Conservation (phyloP, 768 basidiomycete species). For the Mrakia gelida region DNA sequence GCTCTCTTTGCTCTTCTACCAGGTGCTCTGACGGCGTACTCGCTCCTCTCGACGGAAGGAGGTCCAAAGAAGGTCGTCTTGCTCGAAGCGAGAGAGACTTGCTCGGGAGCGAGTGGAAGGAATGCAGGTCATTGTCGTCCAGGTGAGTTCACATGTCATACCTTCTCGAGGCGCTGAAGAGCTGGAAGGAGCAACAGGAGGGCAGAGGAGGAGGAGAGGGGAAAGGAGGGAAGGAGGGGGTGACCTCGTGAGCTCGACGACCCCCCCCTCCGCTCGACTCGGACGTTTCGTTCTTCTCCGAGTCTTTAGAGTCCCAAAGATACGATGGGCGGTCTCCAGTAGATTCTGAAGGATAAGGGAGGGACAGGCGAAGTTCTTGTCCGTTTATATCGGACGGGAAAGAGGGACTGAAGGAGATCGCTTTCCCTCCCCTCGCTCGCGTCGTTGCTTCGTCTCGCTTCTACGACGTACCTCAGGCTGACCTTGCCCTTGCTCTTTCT, state of each 20-base stretch:
- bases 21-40: constrained; percentile 24
- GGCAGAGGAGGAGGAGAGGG: not conserved
- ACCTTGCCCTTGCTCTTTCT: not conserved
- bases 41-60: not conserved
- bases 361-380: not conserved
- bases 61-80: constrained; percentile 53
- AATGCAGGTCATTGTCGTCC: constrained; percentile 38
- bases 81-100: constrained; percentile 70
- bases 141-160: not conserved
- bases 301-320: not conserved
- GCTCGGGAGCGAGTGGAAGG: constrained; percentile 60
- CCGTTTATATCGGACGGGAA: not conserved
- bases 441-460: not conserved
- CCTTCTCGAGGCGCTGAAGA: too few relatives aligned
- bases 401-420: not conserved
- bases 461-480: not conserved
- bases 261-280: not conserved
- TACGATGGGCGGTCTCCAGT: too few relatives aligned
- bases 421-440: not conserved
- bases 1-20: not conserved
- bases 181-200: not conserved
- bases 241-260: not conserved
- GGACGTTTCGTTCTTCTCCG: not conserved
- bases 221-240: not conserved
- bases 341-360: not conserved